Evolutionary conservation across 345 rosid species (phyloP), one percentile per base, ranked within the genome.

Genomic region (Crucihimalaya himalaica): DNA sequence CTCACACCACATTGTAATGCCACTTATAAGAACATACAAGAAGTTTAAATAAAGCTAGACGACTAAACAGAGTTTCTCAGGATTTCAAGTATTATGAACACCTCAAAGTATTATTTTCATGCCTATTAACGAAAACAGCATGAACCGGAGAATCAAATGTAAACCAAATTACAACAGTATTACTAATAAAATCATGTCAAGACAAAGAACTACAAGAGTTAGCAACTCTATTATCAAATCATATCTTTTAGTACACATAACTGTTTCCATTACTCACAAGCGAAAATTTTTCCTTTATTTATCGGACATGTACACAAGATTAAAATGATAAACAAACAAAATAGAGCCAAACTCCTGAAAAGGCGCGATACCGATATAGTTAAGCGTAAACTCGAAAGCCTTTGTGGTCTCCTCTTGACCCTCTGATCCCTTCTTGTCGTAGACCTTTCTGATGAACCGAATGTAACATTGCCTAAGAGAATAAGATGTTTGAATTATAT

Each of bases 401-500:
- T 88, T 91, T 70, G 83, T 86, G 55, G 92, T 94, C 84, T 94
- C 98, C 74, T 91, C 97, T 59, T 91, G 90, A 52, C 98, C 96
- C 81, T 91, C 97, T 8, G 64, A 70, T 43, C 97, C 97, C 73
- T 88, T 94, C 86, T 85, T 91, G 75, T 94, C 98, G 39, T 94
- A 89, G 73, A 85, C 91, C 82, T 88, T 94, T 82, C 90, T 82
- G 73, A 94, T 86, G 88, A 89, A 94, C 19, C 93, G 93, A 78
- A 94, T 94, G 73, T 94, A 91, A 82, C 93, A 94, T 71, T 89
- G 89, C 97, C 98, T 94, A 76, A 34, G 8, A 57, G 32, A 61
- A 61, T 0, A 27, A 57, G 10, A 74, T 57, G 43, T 63, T 60
- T 66, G 25, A 48, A 23, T 48, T 39, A 65, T 14, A 66, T 57